Evolutionary conservation across 306 rosid species (phyloP).

Genomic region (Lathyrus oleraceus): DNA sequence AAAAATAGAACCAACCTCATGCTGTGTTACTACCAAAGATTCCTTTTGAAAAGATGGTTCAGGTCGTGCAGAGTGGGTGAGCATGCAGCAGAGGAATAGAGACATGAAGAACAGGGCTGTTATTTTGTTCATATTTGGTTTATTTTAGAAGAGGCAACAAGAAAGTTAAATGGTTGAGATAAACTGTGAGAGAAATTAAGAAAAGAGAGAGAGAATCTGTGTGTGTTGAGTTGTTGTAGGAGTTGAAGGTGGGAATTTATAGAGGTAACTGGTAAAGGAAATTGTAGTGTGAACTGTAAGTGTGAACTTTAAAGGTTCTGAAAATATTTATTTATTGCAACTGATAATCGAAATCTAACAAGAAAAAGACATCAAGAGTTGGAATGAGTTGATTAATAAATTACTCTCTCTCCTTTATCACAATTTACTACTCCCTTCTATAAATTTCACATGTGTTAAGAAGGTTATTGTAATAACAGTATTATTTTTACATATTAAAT

Average conservation of each 20-base stretch:
- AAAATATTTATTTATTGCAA: conserved; percentile 28
- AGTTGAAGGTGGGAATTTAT: conserved; percentile 33
- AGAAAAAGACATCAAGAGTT: conserved; percentile 4
- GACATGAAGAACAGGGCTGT: conserved; percentile 35
- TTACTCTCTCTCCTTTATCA: background rate
- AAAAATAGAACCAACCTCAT: conserved; percentile 25
- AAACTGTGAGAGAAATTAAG: background rate
- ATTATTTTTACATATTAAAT: too few species aligned
- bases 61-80: conserved; percentile 39
- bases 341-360: background rate
- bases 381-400: background rate
- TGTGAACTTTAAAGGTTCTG: conserved; percentile 39
- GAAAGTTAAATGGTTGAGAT: background rate
- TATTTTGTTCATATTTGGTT: conserved; percentile 40
- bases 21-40: background rate
- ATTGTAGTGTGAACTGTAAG: background rate
- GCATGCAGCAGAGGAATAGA: conserved; percentile 39
- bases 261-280: conserved; percentile 20
- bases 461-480: too few species aligned
- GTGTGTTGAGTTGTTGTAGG: conserved; percentile 17
- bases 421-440: too few species aligned
- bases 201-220: background rate
- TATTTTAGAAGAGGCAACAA: background rate
- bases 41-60: conserved; percentile 33
- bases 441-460: too few species aligned